phyloP scores from a whole-genome alignment of 352 stramenopile genomes.

The Lagenidium sp. region DNA sequence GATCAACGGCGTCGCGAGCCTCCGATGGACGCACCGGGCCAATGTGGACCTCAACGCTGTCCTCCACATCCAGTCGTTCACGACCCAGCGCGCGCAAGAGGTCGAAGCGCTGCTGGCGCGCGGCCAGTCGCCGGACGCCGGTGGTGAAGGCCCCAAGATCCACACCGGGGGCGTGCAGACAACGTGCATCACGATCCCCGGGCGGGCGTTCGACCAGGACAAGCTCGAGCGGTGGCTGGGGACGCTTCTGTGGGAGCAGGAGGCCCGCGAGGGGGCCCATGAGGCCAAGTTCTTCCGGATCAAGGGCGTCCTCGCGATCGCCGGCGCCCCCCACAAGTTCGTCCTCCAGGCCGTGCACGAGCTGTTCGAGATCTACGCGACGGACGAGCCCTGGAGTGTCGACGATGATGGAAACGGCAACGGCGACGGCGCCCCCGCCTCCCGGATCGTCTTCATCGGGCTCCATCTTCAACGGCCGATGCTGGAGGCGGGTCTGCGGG shows the following conservation, averaged over 20 bases:
- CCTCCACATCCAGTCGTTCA: slow-evolving; percentile 76
- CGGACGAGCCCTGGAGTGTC: slow-evolving; percentile 39
- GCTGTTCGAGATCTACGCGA: slow-evolving; percentile 68
- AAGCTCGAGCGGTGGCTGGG: slow-evolving; percentile 70
- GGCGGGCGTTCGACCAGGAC: slow-evolving; percentile 26
- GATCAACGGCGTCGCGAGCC: slow-evolving; percentile 62
- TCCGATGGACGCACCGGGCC: slow-evolving; percentile 54
- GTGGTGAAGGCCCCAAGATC: slow-evolving; percentile 3
- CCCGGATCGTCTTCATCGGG: slow-evolving; percentile 68
- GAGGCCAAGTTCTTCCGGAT: slow-evolving; percentile 63
- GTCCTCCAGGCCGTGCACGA: slow-evolving; percentile 81
- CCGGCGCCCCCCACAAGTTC: slow-evolving; percentile 44
- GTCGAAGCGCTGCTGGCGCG: slow-evolving; percentile 21
- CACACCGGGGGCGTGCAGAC: slow-evolving; percentile 69
- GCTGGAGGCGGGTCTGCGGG: slow-evolving; percentile 23
- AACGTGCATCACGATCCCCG: slow-evolving; percentile 41
- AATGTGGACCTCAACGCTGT: slow-evolving; percentile 56
- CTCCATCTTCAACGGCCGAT: slow-evolving; percentile 31
- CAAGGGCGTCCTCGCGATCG: slow-evolving; percentile 60
- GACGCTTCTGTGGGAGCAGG: slow-evolving; percentile 55
- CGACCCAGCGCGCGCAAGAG: slow-evolving; percentile 43
- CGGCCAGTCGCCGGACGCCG: slow-evolving; percentile 11
- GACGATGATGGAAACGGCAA: slow-evolving; percentile 6
- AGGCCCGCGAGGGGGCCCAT: slow-evolving; percentile 1
- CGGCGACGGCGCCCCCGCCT: slow-evolving; percentile 10